These are phyloP conservation scores for Penicillium lividum DNA, from an alignment of 495 filamentous ascomycete species.

Conservation along the genomic window DNA sequence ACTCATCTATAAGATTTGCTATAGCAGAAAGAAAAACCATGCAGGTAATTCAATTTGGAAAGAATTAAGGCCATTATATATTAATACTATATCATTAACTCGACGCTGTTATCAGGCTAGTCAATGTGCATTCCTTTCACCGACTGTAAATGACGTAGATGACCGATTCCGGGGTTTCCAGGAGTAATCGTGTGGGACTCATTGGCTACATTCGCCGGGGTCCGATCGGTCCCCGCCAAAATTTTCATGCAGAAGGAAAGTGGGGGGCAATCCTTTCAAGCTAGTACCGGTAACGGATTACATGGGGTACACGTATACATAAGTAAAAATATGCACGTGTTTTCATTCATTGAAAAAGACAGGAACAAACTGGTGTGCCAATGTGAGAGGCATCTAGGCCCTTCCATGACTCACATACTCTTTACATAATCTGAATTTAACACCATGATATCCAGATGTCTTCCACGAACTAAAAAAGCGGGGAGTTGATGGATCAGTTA, in stretches of 20 bases:
- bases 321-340: neutral
- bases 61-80: neutral
- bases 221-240: neutral
- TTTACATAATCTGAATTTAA: too few relatives aligned
- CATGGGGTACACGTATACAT: neutral
- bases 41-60: too few relatives aligned
- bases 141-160: slow-evolving; percentile 23
- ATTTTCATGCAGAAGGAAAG: slow-evolving; percentile 5
- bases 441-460: too few relatives aligned
- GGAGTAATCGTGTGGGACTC: slow-evolving; percentile 12
- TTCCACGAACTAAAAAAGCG: too few relatives aligned
- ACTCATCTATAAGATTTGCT: slow-evolving; percentile 1
- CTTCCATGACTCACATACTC: too few relatives aligned
- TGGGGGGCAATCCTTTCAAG: neutral
- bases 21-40: neutral
- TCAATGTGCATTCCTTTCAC: neutral
- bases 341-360: too few relatives aligned
- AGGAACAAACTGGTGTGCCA: too few relatives aligned
- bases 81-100: neutral
- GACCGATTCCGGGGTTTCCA: slow-evolving; percentile 17
- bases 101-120: neutral
- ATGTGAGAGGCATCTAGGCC: too few relatives aligned
- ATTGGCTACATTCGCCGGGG: slow-evolving; percentile 23
- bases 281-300: neutral
- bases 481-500: too few relatives aligned